Percentiles rank a stretch among this genome's conserved stretches.
These are phyloP conservation scores for Coriolopsis trogii DNA, from an alignment of 1,284 basidiomycete genomes.

Conservation along the genomic window DNA sequence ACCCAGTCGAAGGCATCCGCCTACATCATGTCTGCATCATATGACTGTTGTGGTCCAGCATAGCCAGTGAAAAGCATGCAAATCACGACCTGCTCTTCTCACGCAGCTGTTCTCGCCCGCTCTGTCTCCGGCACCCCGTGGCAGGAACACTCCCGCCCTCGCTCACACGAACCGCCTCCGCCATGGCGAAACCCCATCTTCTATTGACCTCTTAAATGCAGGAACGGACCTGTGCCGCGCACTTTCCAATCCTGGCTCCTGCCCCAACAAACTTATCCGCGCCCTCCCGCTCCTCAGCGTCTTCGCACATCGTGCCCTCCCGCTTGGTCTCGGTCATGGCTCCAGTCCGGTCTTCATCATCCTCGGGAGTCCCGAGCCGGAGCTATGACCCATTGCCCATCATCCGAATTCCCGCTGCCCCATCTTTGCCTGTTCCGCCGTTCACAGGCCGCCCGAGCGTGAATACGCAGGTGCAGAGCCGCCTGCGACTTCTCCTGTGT, in stretches of 20 bases:
- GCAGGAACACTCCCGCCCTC: constrained; percentile 10
- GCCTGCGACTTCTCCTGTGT: constrained; percentile 2
- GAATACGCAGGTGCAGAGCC: too few species aligned
- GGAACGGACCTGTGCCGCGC: constrained; percentile 16
- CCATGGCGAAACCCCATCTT: neutral
- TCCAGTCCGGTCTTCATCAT: constrained; percentile 16
- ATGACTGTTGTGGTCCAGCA: constrained; percentile 17
- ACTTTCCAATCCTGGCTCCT: constrained; percentile 21
- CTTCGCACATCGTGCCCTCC: constrained; percentile 14
- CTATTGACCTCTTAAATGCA: neutral
- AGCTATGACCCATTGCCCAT: constrained; percentile 2
- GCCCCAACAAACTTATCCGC: neutral
- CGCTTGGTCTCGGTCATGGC: constrained; percentile 20
- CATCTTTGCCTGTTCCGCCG: constrained; percentile 1
- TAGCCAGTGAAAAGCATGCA: constrained; percentile 22
- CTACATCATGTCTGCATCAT: constrained; percentile 22
- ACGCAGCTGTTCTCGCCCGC: constrained; percentile 22
- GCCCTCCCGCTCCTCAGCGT: neutral
- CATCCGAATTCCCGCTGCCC: constrained; percentile 20
- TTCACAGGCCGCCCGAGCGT: constrained; percentile 14
- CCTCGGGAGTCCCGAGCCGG: neutral
- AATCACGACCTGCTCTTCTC: constrained; percentile 13
- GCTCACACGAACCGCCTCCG: constrained; percentile 1
- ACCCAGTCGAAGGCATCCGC: constrained; percentile 25
- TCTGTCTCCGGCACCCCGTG: constrained; percentile 24